Percentiles rank a stretch among this genome's conserved stretches.
These are phyloP conservation scores for Paramecium biaurelia DNA, from an alignment of 73 alveolate species.

Conservation along the genomic window DNA sequence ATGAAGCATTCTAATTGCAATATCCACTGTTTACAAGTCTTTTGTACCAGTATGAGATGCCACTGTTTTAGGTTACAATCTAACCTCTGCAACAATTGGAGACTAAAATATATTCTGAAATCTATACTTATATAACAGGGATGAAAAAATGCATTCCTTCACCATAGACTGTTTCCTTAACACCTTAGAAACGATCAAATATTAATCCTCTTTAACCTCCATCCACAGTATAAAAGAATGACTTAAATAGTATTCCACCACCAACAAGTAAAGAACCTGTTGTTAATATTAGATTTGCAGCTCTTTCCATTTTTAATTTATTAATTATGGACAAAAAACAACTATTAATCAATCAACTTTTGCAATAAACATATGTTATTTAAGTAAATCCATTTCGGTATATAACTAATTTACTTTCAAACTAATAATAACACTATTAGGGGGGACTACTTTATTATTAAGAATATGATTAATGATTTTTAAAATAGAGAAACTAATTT, in stretches of 20 bases:
- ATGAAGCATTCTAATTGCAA: slow-evolving; percentile 77
- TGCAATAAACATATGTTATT: neutral
- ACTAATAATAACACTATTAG: too few relatives aligned
- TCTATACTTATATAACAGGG: slow-evolving; percentile 68
- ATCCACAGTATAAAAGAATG: slow-evolving; percentile 76
- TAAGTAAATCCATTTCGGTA: neutral
- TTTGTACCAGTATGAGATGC: slow-evolving; percentile 86
- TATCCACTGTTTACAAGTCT: slow-evolving; percentile 80
- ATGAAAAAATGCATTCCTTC: slow-evolving; percentile 87
- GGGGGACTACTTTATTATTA: too few relatives aligned
- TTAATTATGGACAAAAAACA: neutral
- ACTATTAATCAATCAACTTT: neutral
- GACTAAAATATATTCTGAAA: slow-evolving; percentile 30
- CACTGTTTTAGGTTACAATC: slow-evolving; percentile 74
- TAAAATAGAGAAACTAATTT: neutral
- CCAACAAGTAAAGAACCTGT: neutral
- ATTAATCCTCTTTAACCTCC: slow-evolving; percentile 89
- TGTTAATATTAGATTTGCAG: neutral
- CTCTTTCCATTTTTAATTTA: slow-evolving; percentile 31
- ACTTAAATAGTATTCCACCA: neutral
- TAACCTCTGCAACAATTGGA: slow-evolving; percentile 77
- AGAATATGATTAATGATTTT: too few relatives aligned
- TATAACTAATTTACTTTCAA: too few relatives aligned
- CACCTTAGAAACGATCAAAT: slow-evolving; percentile 78
- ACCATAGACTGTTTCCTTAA: slow-evolving; percentile 68